Base-by-base conservation (phyloP, 768 basidiomycete species). In the Termitomyces sp. region DNA sequence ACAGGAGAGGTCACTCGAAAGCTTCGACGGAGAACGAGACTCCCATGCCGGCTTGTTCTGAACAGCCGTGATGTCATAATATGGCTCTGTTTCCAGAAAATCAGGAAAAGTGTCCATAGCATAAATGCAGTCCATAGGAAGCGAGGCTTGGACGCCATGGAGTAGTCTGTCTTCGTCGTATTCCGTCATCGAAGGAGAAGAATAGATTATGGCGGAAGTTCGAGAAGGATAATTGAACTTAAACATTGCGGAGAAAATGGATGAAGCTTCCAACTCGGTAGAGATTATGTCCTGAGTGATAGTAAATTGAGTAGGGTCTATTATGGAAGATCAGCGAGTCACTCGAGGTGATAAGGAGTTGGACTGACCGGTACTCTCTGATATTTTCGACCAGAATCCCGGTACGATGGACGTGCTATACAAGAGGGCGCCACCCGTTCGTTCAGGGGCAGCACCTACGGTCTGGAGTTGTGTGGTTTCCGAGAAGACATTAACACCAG, bases 271-370 rank as follows among this genome's bases (percentile, higher is more conserved):
- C 25, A 68, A 65, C 36, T 73, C 70, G 50, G 76, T 73, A 59
- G 76, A 73, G 34, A 76, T 66, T 50, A 91, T 84, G 54, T 87
- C 83, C 69, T 91, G 89, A 47, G 84, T 73, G 67, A 91, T 88
- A 2, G 81, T 83, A 71, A 82, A 91, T 59, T 80, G 72, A 4
- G 86, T 83, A 25, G 87, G 86, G 71, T 91, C 89, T 91, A 60
- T 56, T 17, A 49, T 47, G 37, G 17, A 52, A 15, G 45, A 61
- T 61, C 63, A 67, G 60, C 32, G 58, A 38, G 8, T 40, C 46
- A 63, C 32, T 31, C 12, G 17, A 38, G 17, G 47, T 25, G 40
- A 46, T 29, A 9, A 51, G 57, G 20, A 29, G 5, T 52, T 29
- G 10, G 20, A 65, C 80, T 58, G 66, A 89, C 89, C 85, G 65